A percentile compares a stretch with the other conserved stretches of the same genome.
phyloP scores from a whole-genome alignment of 371 early-diverging fungal species.

The Mucor indicus region DNA sequence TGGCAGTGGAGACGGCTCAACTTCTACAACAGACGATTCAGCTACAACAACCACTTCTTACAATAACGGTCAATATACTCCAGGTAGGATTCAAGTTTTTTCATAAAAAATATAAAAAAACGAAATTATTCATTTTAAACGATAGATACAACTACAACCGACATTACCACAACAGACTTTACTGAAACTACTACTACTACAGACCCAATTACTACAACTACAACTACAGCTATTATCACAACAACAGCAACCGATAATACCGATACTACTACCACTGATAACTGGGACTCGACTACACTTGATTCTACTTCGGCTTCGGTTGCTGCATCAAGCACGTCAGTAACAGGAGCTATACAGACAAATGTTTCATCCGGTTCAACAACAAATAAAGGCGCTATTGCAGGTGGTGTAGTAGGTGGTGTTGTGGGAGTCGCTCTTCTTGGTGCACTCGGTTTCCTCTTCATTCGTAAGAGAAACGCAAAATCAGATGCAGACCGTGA shows the following conservation, averaged over 20 bases:
- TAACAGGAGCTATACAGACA: neutral
- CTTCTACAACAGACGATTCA: too few relatives aligned
- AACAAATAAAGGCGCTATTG: slow-evolving; percentile 21
- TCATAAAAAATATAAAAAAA: too few relatives aligned
- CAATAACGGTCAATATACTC: slow-evolving; percentile 8
- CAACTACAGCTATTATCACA: neutral
- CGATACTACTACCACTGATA: slow-evolving; percentile 1
- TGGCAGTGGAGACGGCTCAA: too few relatives aligned
- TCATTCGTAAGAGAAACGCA: slow-evolving; percentile 13
- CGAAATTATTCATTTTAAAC: too few relatives aligned
- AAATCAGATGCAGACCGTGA: slow-evolving; percentile 24
- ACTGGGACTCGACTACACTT: neutral
- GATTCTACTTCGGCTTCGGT: neutral
- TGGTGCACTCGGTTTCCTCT: slow-evolving; percentile 22
- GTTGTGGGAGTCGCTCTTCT: slow-evolving; percentile 27
- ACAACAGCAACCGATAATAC: neutral
- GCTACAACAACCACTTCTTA: slow-evolving; percentile 1
- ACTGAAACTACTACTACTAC: neutral
- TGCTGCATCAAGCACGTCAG: neutral
- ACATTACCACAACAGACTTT: neutral
- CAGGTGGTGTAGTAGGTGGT: slow-evolving; percentile 35
- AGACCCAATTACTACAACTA: neutral
- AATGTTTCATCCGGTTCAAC: slow-evolving; percentile 1
- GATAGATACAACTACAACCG: neutral
- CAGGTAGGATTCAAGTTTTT: slow-evolving; percentile 1